Conservation (phyloP, 192 early-diverging fungal genomes). For the Coemansia sp. region DNA sequence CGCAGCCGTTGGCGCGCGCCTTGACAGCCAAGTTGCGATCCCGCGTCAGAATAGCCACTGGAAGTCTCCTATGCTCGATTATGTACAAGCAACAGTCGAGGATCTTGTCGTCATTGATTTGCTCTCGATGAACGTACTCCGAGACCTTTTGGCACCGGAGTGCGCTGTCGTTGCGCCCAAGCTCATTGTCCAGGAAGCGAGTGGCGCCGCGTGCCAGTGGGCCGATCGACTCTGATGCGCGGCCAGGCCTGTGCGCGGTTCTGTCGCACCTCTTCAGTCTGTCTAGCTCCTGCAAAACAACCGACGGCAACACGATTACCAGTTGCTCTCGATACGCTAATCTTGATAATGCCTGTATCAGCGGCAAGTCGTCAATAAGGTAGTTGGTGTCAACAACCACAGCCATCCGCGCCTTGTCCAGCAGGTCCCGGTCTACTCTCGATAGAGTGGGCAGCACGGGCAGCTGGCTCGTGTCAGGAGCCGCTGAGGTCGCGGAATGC, state of each 20-base stretch:
- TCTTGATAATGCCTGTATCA: constrained; percentile 17
- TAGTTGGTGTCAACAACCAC: constrained; percentile 53
- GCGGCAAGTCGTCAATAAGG: constrained; percentile 30
- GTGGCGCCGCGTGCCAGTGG: constrained; percentile 31
- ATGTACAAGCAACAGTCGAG: constrained; percentile 52
- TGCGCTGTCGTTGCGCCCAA: constrained; percentile 22
- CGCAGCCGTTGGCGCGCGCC: constrained; percentile 39
- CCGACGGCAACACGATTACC: constrained; percentile 40
- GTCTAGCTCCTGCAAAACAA: constrained; percentile 46
- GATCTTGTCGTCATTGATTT: constrained; percentile 40
- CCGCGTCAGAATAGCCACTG: constrained; percentile 35
- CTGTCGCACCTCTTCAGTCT: constrained; percentile 24
- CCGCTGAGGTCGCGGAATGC: background rate
- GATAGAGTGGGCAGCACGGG: background rate
- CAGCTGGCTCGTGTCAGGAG: background rate
- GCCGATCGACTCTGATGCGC: background rate
- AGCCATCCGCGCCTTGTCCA: constrained; percentile 14
- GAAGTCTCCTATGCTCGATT: constrained; percentile 26
- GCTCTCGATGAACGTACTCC: constrained; percentile 35
- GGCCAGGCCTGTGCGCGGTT: background rate
- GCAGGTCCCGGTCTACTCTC: constrained; percentile 3
- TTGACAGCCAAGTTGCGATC: constrained; percentile 47
- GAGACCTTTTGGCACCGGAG: constrained; percentile 41
- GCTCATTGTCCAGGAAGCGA: constrained; percentile 29
- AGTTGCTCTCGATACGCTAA: constrained; percentile 7